phyloP scores from a whole-genome alignment of 306 rosid genomes.

The Bauhinia variegata region DNA sequence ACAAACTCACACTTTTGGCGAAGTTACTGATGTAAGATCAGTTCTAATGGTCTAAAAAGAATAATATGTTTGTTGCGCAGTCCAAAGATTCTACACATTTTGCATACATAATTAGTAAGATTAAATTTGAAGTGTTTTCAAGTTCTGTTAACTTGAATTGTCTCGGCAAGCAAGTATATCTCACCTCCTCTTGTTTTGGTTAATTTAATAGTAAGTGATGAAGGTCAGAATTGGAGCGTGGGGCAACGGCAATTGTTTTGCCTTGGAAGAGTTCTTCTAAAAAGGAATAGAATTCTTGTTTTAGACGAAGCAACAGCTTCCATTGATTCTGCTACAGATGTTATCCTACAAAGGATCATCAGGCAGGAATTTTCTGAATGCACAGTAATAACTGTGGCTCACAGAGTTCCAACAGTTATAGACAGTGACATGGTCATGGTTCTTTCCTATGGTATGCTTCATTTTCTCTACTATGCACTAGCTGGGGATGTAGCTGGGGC shows the following conservation, averaged over 20 bases:
- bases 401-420: constrained; percentile 65
- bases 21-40: neutral
- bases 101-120: neutral
- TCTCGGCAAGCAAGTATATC: neutral
- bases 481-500: too few relatives aligned
- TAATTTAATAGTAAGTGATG: constrained; percentile 51
- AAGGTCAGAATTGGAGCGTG: constrained; percentile 70
- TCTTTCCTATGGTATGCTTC: constrained; percentile 60
- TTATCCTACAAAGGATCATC: constrained; percentile 53
- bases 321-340: constrained; percentile 70
- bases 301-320: constrained; percentile 76
- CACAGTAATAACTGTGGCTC: constrained; percentile 66
- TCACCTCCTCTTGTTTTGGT: neutral
- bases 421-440: constrained; percentile 75
- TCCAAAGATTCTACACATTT: too few relatives aligned
- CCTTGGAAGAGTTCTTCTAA: constrained; percentile 64
- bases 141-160: neutral
- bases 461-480: neutral
- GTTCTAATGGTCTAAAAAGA: too few relatives aligned
- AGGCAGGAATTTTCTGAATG: constrained; percentile 53
- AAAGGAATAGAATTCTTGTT: constrained; percentile 59
- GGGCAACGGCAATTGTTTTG: constrained; percentile 71
- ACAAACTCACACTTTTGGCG: neutral
- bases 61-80: too few relatives aligned
- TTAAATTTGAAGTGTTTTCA: neutral